These are phyloP conservation scores for Dioscorea dumetorum DNA, from an alignment of 106 monocot genomes.

Conservation along the genomic window DNA sequence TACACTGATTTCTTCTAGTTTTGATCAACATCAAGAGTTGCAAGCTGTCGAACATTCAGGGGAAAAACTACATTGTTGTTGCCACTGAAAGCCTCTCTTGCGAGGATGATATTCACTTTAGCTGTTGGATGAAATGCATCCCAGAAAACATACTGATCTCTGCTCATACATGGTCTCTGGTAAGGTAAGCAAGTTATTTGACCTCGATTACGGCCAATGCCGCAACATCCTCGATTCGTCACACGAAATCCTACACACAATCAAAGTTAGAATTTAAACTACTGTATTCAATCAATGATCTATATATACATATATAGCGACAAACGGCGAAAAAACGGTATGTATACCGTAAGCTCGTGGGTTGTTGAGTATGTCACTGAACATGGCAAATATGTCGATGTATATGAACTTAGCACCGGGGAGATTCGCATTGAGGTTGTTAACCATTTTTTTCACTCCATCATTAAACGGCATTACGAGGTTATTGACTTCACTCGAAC, in stretches of 20 bases:
- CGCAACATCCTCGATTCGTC: constrained; percentile 15
- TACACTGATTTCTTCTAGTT: background rate
- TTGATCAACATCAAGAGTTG: background rate
- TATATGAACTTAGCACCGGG: constrained; percentile 23
- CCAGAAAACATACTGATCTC: constrained; percentile 19
- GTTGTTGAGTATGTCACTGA: constrained; percentile 21
- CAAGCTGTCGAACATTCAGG: constrained; percentile 14
- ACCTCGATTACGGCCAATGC: constrained; percentile 15
- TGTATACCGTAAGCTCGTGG: constrained; percentile 19
- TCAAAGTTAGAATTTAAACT: background rate
- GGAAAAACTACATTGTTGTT: constrained; percentile 3
- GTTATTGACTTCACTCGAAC: constrained; percentile 14
- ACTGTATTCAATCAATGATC: background rate
- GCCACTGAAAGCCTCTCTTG: constrained; percentile 12
- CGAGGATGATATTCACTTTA: constrained; percentile 15
- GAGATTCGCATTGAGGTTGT: constrained; percentile 26
- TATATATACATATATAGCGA: background rate
- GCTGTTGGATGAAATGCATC: constrained; percentile 24
- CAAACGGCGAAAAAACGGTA: no score
- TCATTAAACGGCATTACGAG: constrained; percentile 30
- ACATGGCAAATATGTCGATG: constrained; percentile 27
- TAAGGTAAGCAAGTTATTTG: constrained; percentile 10
- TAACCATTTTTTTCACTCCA: constrained; percentile 14
- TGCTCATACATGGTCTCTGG: constrained; percentile 5
- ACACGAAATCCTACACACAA: constrained; percentile 11